These are phyloP conservation scores for Lentinula aciculospora DNA, from an alignment of 768 basidiomycete genomes.

Conservation along the genomic window DNA sequence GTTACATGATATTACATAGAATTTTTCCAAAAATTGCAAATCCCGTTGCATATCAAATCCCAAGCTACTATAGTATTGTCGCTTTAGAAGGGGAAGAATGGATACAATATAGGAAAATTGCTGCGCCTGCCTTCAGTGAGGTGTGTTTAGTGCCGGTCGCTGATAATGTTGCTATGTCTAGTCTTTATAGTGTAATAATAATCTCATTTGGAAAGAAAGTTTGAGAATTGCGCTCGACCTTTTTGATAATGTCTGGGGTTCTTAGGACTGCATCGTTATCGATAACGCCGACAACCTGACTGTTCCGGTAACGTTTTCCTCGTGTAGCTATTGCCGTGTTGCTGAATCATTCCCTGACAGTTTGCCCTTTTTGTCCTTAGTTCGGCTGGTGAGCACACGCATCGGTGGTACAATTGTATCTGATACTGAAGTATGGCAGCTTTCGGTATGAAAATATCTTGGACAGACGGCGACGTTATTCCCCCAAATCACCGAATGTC, in stretches of 20 bases:
- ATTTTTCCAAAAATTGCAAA: too few relatives aligned
- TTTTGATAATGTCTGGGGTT: slow-evolving; percentile 42
- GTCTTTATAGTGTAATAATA: slow-evolving; percentile 40
- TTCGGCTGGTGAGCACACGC: slow-evolving; percentile 34
- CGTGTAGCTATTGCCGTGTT: neutral
- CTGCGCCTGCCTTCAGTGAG: slow-evolving; percentile 65
- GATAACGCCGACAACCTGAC: slow-evolving; percentile 49
- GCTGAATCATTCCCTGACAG: neutral
- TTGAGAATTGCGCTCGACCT: slow-evolving; percentile 33
- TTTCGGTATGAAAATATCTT: slow-evolving; percentile 6
- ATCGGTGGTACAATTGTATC: neutral
- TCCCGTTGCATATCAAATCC: too few relatives aligned
- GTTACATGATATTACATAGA: too few relatives aligned
- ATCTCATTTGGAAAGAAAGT: slow-evolving; percentile 44
- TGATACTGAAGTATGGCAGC: neutral
- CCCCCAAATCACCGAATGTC: slow-evolving; percentile 40
- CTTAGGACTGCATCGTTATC: slow-evolving; percentile 29
- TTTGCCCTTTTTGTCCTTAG: slow-evolving; percentile 5
- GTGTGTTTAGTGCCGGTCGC: slow-evolving; percentile 22
- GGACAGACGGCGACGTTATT: slow-evolving; percentile 6
- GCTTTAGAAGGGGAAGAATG: slow-evolving; percentile 58
- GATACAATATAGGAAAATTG: slow-evolving; percentile 59
- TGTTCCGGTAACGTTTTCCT: slow-evolving; percentile 33
- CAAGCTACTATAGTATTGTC: slow-evolving; percentile 40
- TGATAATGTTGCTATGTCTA: neutral